Percentiles rank a stretch among this genome's conserved stretches.
phyloP scores from a whole-genome alignment of 2,329 filamentous ascomycete genomes.

The Lomentospora prolificans region DNA sequence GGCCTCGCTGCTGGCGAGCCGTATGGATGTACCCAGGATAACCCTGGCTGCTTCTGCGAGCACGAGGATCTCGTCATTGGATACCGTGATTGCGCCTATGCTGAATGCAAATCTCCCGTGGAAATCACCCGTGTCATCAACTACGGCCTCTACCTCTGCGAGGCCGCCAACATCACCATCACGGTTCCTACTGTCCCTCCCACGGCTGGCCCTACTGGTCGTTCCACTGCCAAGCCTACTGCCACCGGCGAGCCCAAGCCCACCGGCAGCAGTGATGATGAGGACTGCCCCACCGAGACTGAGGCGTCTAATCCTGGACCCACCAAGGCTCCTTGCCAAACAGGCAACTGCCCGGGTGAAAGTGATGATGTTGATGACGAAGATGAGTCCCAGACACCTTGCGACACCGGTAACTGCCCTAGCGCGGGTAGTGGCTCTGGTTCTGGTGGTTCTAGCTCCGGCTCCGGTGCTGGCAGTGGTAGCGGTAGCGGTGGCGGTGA shows the following conservation, averaged over 20 bases:
- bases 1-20: not conserved
- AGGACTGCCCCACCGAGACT: not conserved
- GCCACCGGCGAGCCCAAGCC: not conserved
- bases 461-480: not conserved
- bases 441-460: not conserved
- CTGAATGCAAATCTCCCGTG: not conserved
- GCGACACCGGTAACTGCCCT: not conserved
- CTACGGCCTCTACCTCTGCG: not conserved
- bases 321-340: not conserved
- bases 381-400: not conserved
- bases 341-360: not conserved
- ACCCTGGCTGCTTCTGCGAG: not conserved
- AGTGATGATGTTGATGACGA: not conserved
- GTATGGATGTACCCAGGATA: not conserved
- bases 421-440: not conserved
- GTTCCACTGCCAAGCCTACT: conserved; percentile 3
- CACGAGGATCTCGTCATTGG: not conserved
- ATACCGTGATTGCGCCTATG: not conserved
- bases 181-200: not conserved
- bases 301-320: not conserved
- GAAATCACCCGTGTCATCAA: not conserved
- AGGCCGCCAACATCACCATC: not conserved
- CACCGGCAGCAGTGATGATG: not conserved
- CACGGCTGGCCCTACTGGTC: conserved; percentile 2
- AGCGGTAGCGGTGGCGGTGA: not conserved